Base-by-base conservation (phyloP, 164 flowering plant genomes). In the Kingdonia uniflora region DNA sequence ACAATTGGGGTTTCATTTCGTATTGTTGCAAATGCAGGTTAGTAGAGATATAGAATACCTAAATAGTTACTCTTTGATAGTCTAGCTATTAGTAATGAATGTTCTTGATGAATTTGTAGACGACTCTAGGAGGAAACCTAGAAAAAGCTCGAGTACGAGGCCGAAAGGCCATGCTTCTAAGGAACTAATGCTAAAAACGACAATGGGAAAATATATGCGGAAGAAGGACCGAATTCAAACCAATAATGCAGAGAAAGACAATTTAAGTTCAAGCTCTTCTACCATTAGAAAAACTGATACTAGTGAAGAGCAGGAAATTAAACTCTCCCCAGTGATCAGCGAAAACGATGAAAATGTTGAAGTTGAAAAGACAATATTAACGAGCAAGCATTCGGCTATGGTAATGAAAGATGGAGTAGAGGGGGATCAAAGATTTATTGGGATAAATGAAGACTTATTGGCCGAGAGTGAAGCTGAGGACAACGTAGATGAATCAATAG, bases 71-170 rank as follows among this genome's bases (percentile, higher is more conserved):
- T 29, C 35, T 29, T 29, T 8, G 8, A 29, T 8, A 3, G 8
- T 29, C 4, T 29, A 29, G 35, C 8, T 3, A 8, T 4, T 29
- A 29, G 35, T 29, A 29, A 8, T 29, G 35, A 29, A 29, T 29
- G n/a, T n/a, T 29, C 21, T 17, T 21, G 10, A 5, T 64, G 6
- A 43, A 14, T 56, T 54, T 46, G 53, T 62, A 87, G 96, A 85
- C 58, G 84, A 75, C 69, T 82, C 94, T 16, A 79, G 75, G 75
- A 82, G 74, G 70, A 75, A 74, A 58, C 80, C 56, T 11, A 76
- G 74, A 61, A 87, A 72, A 72, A 49, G 53, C 45, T 68, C 77
- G 10, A 54, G 62, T 26, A 47, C 92, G 6, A 73, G 74, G 69
- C 43, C 76, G n/a, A 75, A 64, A 66, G 72, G 74, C 23, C 57